Base-by-base conservation (phyloP, 495 filamentous ascomycete genomes). In the Penicillium paxilli region DNA sequence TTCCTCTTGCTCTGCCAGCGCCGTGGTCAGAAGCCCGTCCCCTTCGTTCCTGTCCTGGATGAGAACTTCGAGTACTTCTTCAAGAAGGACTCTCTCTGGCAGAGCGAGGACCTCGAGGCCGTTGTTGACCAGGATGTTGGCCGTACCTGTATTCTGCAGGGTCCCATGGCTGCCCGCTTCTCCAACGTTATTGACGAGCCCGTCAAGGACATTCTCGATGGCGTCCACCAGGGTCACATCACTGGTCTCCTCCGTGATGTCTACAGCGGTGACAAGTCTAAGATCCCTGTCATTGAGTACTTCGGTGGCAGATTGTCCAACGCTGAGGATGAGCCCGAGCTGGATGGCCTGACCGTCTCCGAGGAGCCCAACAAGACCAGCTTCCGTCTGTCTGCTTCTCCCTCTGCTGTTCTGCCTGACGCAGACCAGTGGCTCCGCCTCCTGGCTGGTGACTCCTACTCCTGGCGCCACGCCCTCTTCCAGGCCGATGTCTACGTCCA, bases 81-180 rank as follows among this genome's bases (percentile, higher is more conserved):
- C 86, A 98, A 98, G 85, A 98, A 98, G 74, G 94, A 98, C 71
- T 97, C 93, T n/a, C 83, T 98, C 23, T 98, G 94, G 94, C 94
- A 98, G 72, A 96, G 92, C 0, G 94, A 98, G 71, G 92, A 98
- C 66, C 82, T 98, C 11, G 93, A 91, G 57, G 94, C 94, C 30
- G 94, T 98, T 61, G 90, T 97, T 45, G 92, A 79, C 58, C 92
- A 97, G 71, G 94, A 98, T 71, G 94, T 97, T 49, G 92, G 90
- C 37, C 82, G 94, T 51, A 93, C 90, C 6, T 96, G 91, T 78
- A 97, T 98, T 70, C 76, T 98, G 49, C 94, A 98, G 68, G 94
- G 94, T 12, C 94, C 94, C 5, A 92, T 93, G 77, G 91, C 94
- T 32, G 94, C 83, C 49, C 93, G 88, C 65, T 96, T 96, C 76